Evolutionary conservation across 768 basidiomycete genomes (phyloP).

Genomic region (Rhodotorula taiwanensis): DNA sequence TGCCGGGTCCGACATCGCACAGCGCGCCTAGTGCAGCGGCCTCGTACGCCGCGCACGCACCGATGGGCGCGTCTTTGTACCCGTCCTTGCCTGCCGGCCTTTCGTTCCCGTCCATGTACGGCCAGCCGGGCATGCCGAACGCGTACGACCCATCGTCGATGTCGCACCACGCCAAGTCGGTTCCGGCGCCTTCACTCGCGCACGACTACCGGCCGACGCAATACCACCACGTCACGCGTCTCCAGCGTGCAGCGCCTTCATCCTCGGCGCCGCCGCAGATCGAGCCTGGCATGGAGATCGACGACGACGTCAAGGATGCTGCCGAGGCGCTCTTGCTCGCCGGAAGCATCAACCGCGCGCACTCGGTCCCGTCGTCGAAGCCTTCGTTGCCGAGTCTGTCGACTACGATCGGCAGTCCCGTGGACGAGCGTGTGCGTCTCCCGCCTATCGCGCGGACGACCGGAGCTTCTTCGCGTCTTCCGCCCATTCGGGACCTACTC

Average conservation of each 20-base stretch:
- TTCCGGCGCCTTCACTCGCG: constrained; percentile 25
- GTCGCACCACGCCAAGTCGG: constrained; percentile 13
- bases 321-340: constrained; percentile 26
- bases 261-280: not conserved
- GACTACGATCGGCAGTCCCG: not conserved
- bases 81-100: not conserved
- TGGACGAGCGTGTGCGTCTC: constrained; percentile 9
- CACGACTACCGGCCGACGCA: constrained; percentile 30
- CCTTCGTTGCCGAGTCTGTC: constrained; percentile 17
- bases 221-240: constrained; percentile 26
- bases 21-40: not conserved
- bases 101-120: constrained; percentile 8
- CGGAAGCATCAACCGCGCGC: not conserved
- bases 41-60: not conserved
- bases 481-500: constrained; percentile 29
- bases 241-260: constrained; percentile 27
- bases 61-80: not conserved
- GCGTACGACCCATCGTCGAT: constrained; percentile 2
- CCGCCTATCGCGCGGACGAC: not conserved
- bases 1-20: too few relatives aligned
- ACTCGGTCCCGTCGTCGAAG: not conserved
- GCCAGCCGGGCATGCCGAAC: not conserved
- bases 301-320: constrained; percentile 28
- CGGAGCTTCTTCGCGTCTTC: constrained; percentile 9
- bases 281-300: constrained; percentile 20